phyloP scores from a whole-genome alignment of 495 filamentous ascomycete genomes.

The Aspergillus homomorphus region DNA sequence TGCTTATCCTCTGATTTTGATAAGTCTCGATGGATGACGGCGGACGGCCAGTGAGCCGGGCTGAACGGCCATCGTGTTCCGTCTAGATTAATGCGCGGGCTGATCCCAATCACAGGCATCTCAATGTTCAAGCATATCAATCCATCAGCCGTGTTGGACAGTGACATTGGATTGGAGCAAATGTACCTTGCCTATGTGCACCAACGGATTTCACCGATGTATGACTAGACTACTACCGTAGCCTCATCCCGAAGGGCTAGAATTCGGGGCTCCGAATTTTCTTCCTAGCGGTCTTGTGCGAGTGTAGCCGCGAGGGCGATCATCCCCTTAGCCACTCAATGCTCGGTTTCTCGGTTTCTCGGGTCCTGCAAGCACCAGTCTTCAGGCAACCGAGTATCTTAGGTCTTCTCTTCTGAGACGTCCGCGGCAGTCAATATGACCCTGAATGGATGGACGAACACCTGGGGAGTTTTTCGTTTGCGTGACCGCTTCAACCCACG shows the following conservation, averaged over 20 bases:
- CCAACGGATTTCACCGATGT: too few species aligned
- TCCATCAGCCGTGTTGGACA: too few species aligned
- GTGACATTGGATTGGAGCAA: not conserved
- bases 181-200: too few species aligned
- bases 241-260: not conserved
- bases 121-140: not conserved
- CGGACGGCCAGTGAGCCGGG: too few species aligned
- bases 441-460: constrained; percentile 1
- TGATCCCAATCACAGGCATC: constrained; percentile 11
- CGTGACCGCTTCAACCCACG: not conserved
- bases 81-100: constrained; percentile 8
- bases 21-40: not conserved
- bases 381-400: constrained; percentile 5
- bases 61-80: too few species aligned
- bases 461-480: not conserved
- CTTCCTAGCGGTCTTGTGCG: not conserved
- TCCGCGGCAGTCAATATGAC: constrained; percentile 9
- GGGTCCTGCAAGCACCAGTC: not conserved
- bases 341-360: not conserved
- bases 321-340: not conserved
- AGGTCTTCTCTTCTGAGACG: constrained; percentile 16
- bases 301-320: not conserved
- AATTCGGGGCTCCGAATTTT: not conserved
- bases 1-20: not conserved
- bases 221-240: too few species aligned